Evolutionary conservation across 202 grass and related monocot genomes (phyloP).

Genomic region (Schoenoplectus triqueter): DNA sequence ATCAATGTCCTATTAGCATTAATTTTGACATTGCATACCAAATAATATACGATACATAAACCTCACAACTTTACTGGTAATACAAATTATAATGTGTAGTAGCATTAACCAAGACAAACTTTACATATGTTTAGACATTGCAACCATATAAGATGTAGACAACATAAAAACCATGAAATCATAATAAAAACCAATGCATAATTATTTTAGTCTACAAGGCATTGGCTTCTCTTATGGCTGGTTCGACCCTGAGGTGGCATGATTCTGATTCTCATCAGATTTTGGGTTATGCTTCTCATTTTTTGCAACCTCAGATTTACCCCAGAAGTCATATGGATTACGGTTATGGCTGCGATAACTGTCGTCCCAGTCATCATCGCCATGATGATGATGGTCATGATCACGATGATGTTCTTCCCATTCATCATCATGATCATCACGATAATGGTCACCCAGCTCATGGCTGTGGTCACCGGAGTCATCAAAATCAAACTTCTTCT

Average conservation of each 20-base stretch:
- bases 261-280: neutral
- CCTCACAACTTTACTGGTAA: neutral
- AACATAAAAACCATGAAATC: neutral
- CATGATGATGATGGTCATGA: neutral
- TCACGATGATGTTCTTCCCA: too few relatives aligned
- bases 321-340: neutral
- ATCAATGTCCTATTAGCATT: too few relatives aligned
- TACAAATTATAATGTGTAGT: neutral
- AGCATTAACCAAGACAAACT: neutral
- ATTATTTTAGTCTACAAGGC: neutral
- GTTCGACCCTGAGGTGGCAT: neutral
- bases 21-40: too few relatives aligned
- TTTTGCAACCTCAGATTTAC: neutral
- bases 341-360: neutral
- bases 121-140: neutral
- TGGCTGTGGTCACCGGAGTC: neutral
- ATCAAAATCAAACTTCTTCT: neutral
- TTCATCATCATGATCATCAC: too few relatives aligned
- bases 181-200: neutral
- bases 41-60: neutral
- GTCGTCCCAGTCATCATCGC: too few relatives aligned
- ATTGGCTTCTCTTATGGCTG: neutral
- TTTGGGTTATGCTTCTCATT: constrained; percentile 8
- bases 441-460: neutral
- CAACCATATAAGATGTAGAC: neutral